These are phyloP conservation scores for Blastocystis sp. DNA, from an alignment of 352 stramenopile species.

Conservation along the genomic window DNA sequence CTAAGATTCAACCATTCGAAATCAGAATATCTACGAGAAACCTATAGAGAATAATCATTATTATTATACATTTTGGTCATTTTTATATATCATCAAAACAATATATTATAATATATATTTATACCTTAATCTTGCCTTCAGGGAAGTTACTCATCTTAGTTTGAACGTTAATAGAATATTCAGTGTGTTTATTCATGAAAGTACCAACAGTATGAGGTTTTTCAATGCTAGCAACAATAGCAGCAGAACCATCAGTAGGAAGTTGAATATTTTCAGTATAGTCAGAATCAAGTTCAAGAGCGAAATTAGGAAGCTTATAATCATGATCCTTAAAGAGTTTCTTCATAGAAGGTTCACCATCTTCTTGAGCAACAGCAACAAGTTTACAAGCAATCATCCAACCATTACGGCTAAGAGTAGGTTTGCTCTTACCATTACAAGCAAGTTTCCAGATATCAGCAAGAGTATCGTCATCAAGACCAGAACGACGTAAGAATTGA, in stretches of 20 bases:
- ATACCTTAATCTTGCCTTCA: constrained; percentile 9
- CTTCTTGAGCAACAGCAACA: constrained; percentile 24
- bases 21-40: constrained; percentile 25
- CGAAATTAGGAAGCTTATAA: constrained; percentile 20
- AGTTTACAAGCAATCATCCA: constrained; percentile 34
- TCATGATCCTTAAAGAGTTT: constrained; percentile 2
- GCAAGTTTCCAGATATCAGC: constrained; percentile 35
- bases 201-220: constrained; percentile 28
- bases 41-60: too few species aligned
- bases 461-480: constrained; percentile 30
- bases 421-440: constrained; percentile 33
- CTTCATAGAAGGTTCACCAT: constrained; percentile 34
- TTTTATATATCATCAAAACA: too few species aligned
- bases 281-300: background rate
- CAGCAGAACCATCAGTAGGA: constrained; percentile 10
- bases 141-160: constrained; percentile 32
- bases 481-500: constrained; percentile 28
- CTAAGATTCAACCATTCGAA: constrained; percentile 33
- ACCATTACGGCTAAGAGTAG: constrained; percentile 15
- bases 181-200: constrained; percentile 31
- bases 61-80: too few species aligned
- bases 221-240: constrained; percentile 1
- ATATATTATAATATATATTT: too few species aligned
- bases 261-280: constrained; percentile 23
- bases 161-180: constrained; percentile 30